Base-by-base conservation (phyloP, 2,329 filamentous ascomycete species). In the Alternaria sp. region DNA sequence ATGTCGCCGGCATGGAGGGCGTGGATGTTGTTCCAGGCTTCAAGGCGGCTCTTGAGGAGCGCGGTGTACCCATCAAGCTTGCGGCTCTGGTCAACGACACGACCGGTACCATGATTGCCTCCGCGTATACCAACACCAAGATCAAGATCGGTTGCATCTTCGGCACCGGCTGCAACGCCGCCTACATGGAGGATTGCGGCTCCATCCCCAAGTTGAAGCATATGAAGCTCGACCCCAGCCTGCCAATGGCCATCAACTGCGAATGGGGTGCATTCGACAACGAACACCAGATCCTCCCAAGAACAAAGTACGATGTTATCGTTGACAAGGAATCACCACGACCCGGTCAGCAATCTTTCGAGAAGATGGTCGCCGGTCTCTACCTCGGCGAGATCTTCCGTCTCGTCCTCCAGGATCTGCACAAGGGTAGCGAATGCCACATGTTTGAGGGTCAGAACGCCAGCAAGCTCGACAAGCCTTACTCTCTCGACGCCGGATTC, bases 111-210 rank as follows among this genome's bases (percentile, higher is more conserved):
- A 85, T 99, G 74, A 97, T 99, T 75, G 96, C 96, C 65, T 98
- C 95, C 25, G 91, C 93, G 28, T 99, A 99, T 83, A 98, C 95
- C n/a, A 94, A 99, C 78, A 84, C 90, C 49, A 89, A 90, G 71
- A 96, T 97, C 88, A 93, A 90, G 83, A 96, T 98, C 74, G 96
- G 96, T 59, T 97, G 95, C 82, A 99, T 99, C 78, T 99, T 99
- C 75, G 96, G 96, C 73, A 99, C 96, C 12, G 96, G 96, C 63
- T 97, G 96, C 84, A 99, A 99, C 76, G 96, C 95, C 44, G 96
- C 96, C 43, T 99, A 99, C 84, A 97, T 99, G 91, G 96, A 99
- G 82, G 83, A 96, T 75, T 92, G 89, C 68, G 93, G 93, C 68
- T 92, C 91, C 12, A 93, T 99, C 68, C 95, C 94, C 68, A 99